A percentile compares a stretch with the other conserved stretches of the same genome.
These are phyloP conservation scores for Fusarium kyushuense DNA, from an alignment of 2,329 filamentous ascomycete genomes.

Conservation along the genomic window DNA sequence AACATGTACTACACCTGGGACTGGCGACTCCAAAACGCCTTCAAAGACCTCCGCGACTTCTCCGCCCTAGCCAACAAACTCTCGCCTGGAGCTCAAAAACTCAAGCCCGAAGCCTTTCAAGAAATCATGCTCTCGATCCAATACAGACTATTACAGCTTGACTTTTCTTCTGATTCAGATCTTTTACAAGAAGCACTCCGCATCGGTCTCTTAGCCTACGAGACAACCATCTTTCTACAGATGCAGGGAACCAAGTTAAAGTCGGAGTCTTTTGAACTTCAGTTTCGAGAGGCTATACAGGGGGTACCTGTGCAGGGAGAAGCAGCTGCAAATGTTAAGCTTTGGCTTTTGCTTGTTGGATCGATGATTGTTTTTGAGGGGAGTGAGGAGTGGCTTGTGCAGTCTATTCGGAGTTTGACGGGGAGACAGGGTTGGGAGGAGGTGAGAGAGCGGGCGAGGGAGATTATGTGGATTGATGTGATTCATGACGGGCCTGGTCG, in stretches of 20 bases:
- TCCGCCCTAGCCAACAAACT: slow-evolving; percentile 44
- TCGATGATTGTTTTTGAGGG: slow-evolving; percentile 41
- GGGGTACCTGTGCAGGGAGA: background rate
- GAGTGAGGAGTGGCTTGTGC: slow-evolving; percentile 42
- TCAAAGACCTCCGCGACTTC: slow-evolving; percentile 50
- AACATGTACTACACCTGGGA: slow-evolving; percentile 37
- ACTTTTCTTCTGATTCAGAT: slow-evolving; percentile 20
- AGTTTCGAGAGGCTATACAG: slow-evolving; percentile 32
- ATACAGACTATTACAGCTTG: slow-evolving; percentile 48
- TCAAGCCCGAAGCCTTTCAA: slow-evolving; percentile 46
- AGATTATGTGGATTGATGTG: slow-evolving; percentile 47
- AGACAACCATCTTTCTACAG: slow-evolving; percentile 48
- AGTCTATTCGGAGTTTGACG: slow-evolving; percentile 29
- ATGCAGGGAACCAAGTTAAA: slow-evolving; percentile 34
- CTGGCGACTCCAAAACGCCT: slow-evolving; percentile 43
- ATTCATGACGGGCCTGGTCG: slow-evolving; percentile 42
- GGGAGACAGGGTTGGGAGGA: slow-evolving; percentile 39
- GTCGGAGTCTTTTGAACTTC: slow-evolving; percentile 25
- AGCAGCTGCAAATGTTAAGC: slow-evolving; percentile 34
- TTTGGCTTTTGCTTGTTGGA: slow-evolving; percentile 47
- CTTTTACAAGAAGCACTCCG: slow-evolving; percentile 43
- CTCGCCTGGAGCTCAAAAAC: slow-evolving; percentile 37
- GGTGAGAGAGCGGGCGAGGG: slow-evolving; percentile 32
- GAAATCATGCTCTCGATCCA: slow-evolving; percentile 50
- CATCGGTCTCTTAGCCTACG: slow-evolving; percentile 49